Conservation (phyloP, 23 red algal species). For the Gracilariopsis chorda region DNA sequence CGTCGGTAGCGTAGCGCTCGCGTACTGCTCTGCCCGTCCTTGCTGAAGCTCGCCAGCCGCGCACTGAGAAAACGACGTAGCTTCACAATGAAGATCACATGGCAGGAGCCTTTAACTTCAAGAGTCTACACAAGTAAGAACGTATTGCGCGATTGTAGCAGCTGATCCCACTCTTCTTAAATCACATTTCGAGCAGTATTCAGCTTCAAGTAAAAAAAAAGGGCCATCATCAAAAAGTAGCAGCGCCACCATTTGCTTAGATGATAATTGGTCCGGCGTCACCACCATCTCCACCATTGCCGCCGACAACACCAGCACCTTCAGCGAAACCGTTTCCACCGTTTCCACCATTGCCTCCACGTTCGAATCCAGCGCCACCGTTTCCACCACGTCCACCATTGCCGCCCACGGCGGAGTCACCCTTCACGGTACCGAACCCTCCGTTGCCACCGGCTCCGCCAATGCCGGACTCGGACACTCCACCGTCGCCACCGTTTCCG, state of each 20-base stretch:
- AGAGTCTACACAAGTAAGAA: no score
- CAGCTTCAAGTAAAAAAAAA: no score
- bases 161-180: no score
- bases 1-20: no score
- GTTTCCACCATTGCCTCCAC: background rate
- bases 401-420: background rate
- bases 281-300: slow-evolving; percentile 14
- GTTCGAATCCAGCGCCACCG: background rate
- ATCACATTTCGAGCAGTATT: no score
- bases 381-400: background rate
- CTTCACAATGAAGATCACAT: no score
- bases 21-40: no score
- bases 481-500: slow-evolving; percentile 10
- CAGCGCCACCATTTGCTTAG: background rate
- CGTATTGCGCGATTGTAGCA: no score
- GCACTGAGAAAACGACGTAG: no score
- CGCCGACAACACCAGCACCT: background rate
- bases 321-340: background rate
- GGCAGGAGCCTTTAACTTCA: no score
- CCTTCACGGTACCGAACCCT: background rate
- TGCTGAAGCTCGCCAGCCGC: no score
- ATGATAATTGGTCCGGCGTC: slow-evolving; percentile 7
- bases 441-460: slow-evolving; percentile 6
- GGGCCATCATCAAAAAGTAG: no score
- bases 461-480: background rate